Base-by-base conservation (phyloP, 1,284 basidiomycete genomes). In the Tremellales sp. region DNA sequence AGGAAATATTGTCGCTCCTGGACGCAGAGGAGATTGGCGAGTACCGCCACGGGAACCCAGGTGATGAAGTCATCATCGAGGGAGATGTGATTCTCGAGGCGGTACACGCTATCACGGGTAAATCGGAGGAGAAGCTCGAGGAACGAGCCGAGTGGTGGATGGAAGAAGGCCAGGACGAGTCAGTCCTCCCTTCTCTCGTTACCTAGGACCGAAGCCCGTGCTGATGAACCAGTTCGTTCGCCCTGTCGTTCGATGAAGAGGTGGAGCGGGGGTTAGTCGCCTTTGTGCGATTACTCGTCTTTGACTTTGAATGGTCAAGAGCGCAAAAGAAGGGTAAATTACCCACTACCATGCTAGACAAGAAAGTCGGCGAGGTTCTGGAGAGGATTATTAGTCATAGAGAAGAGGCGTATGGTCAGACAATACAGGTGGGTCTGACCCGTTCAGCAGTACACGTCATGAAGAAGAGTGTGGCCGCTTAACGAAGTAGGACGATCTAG, bases 81-180 rank as follows among this genome's bases (percentile, higher is more conserved):
- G 89, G 89, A 8, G 85, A 89, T 70, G 69, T 86, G n/a, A 76
- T 90, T 3, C 79, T 93, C 4, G 74, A 80, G 3, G 73, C 77
- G 15, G 75, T 81, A 3, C 61, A 57, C 24, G 60, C 65, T 27
- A 63, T 70, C 44, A 58, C 48, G 40, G 54, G 47, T 4, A 46
- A 43, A 3, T 49, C 47, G 4, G 51, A 49, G 11, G 49, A 46
- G 15, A 51, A 55, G 3, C 23, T 52, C 19, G 31, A 48, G 31
- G 53, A 48, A 17, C 79, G 89, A 17, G 84, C 93, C 8, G 88
- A 94, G 55, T 91, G 86, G 83, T 92, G 90, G 87, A 76, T 94
- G 7, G 89, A 93, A 57, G 82, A 86, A 67, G 88, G 87, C 2
- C 84, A 87, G 17, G 91, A 94, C 56, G 91, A 97, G 91, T 93